Conservation (phyloP, 352 stramenopile genomes). For the Globisporangium solare region DNA sequence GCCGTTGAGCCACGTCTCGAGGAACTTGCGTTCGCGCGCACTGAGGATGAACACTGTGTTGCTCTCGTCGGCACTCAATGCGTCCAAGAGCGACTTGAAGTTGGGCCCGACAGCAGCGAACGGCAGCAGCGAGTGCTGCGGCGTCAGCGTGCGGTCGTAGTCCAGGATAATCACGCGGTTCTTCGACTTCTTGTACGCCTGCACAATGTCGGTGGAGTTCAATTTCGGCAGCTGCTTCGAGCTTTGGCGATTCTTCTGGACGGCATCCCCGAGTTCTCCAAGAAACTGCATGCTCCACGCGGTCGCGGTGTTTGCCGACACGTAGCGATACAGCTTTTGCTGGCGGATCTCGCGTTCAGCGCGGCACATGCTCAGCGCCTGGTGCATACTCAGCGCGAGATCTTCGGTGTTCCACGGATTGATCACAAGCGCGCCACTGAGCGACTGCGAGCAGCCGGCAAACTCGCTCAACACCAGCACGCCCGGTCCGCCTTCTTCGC, state of each 20-base stretch:
- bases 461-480: slow-evolving; percentile 89
- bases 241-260: slow-evolving; percentile 50
- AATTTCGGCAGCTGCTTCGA: slow-evolving; percentile 58
- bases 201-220: slow-evolving; percentile 47
- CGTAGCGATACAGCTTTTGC: slow-evolving; percentile 88
- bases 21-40: slow-evolving; percentile 77
- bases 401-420: slow-evolving; percentile 89
- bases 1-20: slow-evolving; percentile 85
- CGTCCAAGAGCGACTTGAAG: slow-evolving; percentile 74
- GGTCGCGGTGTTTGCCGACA: slow-evolving; percentile 80
- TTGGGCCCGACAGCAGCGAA: slow-evolving; percentile 73
- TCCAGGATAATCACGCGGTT: slow-evolving; percentile 88
- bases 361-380: slow-evolving; percentile 79
- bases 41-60: slow-evolving; percentile 82
- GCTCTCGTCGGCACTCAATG: slow-evolving; percentile 50
- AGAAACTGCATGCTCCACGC: slow-evolving; percentile 84
- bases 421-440: slow-evolving; percentile 82
- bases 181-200: slow-evolving; percentile 56
- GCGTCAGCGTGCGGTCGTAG: slow-evolving; percentile 83
- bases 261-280: slow-evolving; percentile 53
- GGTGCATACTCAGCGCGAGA: slow-evolving; percentile 71
- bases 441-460: slow-evolving; percentile 81
- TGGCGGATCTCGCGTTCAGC: slow-evolving; percentile 85
- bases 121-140: slow-evolving; percentile 71
- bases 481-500: slow-evolving; percentile 73